Conservation (phyloP, 768 basidiomycete genomes). For the Phanerodontia chrysosporium region DNA sequence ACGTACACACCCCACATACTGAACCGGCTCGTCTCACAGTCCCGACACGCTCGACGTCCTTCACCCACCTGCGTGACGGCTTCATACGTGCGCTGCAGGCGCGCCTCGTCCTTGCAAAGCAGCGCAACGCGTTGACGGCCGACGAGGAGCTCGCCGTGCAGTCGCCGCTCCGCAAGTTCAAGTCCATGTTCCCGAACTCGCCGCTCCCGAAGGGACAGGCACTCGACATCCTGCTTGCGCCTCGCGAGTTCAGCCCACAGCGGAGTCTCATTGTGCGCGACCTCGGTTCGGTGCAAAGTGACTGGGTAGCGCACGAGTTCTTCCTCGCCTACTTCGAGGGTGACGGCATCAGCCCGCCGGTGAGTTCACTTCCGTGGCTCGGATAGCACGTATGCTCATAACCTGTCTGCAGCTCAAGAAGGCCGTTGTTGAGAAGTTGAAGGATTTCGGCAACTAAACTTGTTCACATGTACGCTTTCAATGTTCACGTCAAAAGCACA, state of each 20-base stretch:
- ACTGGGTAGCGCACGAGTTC: slow-evolving; percentile 74
- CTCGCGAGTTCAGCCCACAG: slow-evolving; percentile 47
- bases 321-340: slow-evolving; percentile 73
- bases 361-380: slow-evolving; percentile 30
- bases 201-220: slow-evolving; percentile 62
- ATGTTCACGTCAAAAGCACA: no score
- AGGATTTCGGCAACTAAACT: slow-evolving; percentile 12
- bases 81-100: slow-evolving; percentile 71
- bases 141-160: slow-evolving; percentile 55
- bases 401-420: slow-evolving; percentile 41
- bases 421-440: slow-evolving; percentile 37
- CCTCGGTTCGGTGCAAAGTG: slow-evolving; percentile 64
- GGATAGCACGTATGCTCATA: not conserved
- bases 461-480: no score
- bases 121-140: slow-evolving; percentile 49
- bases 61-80: slow-evolving; percentile 77
- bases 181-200: slow-evolving; percentile 71
- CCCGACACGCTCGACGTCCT: slow-evolving; percentile 76
- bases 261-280: slow-evolving; percentile 65
- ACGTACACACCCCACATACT: not conserved
- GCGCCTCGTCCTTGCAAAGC: slow-evolving; percentile 49
- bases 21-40: slow-evolving; percentile 39
- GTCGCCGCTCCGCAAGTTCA: slow-evolving; percentile 66
- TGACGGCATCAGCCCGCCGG: slow-evolving; percentile 65
- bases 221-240: slow-evolving; percentile 64